Evolutionary conservation across 2,329 filamentous ascomycete species (phyloP).

Genomic region (Arthrobotrys megalospora): DNA sequence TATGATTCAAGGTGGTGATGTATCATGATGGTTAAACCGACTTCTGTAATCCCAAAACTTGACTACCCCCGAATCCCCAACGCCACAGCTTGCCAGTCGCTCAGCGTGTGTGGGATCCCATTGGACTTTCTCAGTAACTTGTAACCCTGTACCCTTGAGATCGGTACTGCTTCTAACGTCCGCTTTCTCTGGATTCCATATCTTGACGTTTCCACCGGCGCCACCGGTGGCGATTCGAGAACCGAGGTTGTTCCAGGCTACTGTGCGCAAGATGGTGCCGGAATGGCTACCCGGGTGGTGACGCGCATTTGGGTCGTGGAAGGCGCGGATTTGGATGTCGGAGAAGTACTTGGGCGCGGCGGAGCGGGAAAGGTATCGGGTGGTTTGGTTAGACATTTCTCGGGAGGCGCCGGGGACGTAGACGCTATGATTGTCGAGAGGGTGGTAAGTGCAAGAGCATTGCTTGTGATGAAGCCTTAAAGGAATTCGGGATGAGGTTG

Average conservation of each 20-base stretch:
- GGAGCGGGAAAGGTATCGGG: slow-evolving; percentile 56
- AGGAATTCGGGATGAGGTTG: slow-evolving; percentile 7
- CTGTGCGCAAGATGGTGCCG: slow-evolving; percentile 66
- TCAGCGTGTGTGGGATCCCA: slow-evolving; percentile 72
- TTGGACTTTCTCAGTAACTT: slow-evolving; percentile 70
- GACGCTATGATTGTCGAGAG: slow-evolving; percentile 3
- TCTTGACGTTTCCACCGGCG: slow-evolving; percentile 69
- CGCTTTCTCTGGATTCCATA: slow-evolving; percentile 73
- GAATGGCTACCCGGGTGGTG: slow-evolving; percentile 58
- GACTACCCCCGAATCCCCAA: slow-evolving; percentile 67
- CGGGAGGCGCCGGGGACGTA: not conserved
- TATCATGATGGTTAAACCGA: slow-evolving; percentile 63
- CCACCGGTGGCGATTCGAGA: slow-evolving; percentile 71
- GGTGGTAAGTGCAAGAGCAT: slow-evolving; percentile 1
- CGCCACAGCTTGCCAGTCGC: slow-evolving; percentile 70
- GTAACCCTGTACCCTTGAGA: slow-evolving; percentile 68
- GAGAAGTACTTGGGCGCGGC: slow-evolving; percentile 58
- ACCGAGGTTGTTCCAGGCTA: slow-evolving; percentile 72
- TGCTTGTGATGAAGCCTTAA: slow-evolving; percentile 10
- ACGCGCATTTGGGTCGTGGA: slow-evolving; percentile 58
- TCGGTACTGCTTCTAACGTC: slow-evolving; percentile 72
- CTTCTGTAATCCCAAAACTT: slow-evolving; percentile 73
- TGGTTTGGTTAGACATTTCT: slow-evolving; percentile 59
- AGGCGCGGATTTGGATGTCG: slow-evolving; percentile 59
- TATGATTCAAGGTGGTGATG: not conserved